Percentiles rank a stretch among this genome's conserved stretches.
Conservation (phyloP, 768 basidiomycete species). For the Podaxis sp. region DNA sequence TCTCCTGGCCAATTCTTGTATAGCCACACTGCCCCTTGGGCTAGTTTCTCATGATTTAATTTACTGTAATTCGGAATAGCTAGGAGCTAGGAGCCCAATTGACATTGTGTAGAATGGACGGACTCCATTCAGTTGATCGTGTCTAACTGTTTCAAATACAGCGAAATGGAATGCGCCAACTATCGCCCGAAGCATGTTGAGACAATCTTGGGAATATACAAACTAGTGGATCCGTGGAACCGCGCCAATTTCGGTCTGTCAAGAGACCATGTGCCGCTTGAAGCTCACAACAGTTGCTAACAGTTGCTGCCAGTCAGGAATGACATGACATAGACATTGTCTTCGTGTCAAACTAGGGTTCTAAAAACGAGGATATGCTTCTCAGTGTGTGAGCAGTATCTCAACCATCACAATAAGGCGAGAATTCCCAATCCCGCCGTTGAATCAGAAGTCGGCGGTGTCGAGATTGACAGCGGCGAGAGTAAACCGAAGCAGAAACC, state of each 20-base stretch:
- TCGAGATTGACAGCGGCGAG: conserved; percentile 13
- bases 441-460: neutral
- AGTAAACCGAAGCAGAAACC: neutral
- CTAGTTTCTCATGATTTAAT: neutral
- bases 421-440: neutral
- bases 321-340: conserved; percentile 12
- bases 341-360: neutral
- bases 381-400: neutral
- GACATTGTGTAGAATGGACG: neutral
- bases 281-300: conserved; percentile 11
- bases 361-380: neutral
- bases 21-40: neutral
- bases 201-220: neutral
- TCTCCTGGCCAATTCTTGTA: neutral
- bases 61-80: neutral
- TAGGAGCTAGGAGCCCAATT: neutral
- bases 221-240: neutral
- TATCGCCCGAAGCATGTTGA: neutral
- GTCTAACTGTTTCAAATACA: conserved; percentile 1
- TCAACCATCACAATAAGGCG: neutral
- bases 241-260: neutral
- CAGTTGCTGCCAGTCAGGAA: conserved; percentile 12
- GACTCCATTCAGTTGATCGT: conserved; percentile 7
- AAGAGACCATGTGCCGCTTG: neutral
- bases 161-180: neutral